Conservation (phyloP, 139 green algal genomes). For the Raphidocelis subcapitata region DNA sequence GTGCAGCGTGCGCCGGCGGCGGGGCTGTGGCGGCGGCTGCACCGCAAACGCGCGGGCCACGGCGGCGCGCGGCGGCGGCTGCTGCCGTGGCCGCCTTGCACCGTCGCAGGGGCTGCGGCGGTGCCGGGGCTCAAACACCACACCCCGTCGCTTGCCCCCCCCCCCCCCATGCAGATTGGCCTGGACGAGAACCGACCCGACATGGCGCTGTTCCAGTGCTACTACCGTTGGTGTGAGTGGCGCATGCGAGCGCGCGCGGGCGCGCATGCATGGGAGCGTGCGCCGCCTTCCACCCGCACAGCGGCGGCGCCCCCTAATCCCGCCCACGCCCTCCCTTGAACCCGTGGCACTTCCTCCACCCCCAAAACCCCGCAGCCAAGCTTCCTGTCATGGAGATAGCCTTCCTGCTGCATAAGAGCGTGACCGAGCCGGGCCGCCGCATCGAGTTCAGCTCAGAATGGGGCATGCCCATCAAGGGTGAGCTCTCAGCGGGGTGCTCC, state of each 20-base stretch:
- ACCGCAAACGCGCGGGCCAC: not conserved
- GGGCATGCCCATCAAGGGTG: conserved; percentile 55
- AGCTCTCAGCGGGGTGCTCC: not conserved
- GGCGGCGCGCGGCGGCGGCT: too few relatives aligned
- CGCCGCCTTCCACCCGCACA: not conserved
- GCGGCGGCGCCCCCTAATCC: not conserved
- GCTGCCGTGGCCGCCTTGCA: not conserved
- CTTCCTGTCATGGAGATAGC: conserved; percentile 59
- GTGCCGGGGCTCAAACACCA: too few relatives aligned
- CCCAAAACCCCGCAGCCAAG: conserved; percentile 28
- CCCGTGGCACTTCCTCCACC: not conserved
- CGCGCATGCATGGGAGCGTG: not conserved
- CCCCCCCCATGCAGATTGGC: conserved; percentile 40
- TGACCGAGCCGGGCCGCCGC: conserved; percentile 25
- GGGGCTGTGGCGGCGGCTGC: not conserved
- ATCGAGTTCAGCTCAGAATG: conserved; percentile 50
- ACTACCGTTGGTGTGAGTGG: conserved; percentile 56
- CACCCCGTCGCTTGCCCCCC: not conserved
- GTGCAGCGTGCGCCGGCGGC: too few relatives aligned
- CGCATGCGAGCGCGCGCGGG: not conserved
- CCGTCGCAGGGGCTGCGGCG: too few relatives aligned
- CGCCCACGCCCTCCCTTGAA: not conserved
- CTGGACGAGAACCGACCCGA: conserved; percentile 44
- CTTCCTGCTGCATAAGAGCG: conserved; percentile 42
- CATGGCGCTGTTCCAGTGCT: conserved; percentile 61